Conservation (phyloP, 106 monocot genomes). For the Dioscorea zingiberensis region DNA sequence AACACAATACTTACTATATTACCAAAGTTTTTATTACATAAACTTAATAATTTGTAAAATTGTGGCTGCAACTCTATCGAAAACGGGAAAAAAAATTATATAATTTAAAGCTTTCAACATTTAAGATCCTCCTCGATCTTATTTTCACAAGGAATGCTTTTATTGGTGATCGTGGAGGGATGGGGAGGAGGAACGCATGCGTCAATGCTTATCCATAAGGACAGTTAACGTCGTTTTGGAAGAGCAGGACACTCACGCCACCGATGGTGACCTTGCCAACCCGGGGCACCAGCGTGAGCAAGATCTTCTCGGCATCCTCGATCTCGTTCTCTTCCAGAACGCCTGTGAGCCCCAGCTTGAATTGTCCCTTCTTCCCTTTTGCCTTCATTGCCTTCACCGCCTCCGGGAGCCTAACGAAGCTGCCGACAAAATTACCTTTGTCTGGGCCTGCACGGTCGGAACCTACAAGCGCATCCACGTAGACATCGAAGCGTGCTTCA, state of each 20-base stretch:
- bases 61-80: too few relatives aligned
- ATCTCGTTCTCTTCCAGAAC: conserved; percentile 18
- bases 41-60: too few relatives aligned
- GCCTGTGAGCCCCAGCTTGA: conserved; percentile 13
- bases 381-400: background rate
- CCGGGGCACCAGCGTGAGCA: conserved; percentile 21
- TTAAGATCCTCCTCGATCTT: too few relatives aligned
- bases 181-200: too few relatives aligned
- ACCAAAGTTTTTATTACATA: too few relatives aligned
- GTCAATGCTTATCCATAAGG: too few relatives aligned
- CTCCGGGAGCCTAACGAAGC: conserved; percentile 19
- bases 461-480: conserved; percentile 7
- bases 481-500: conserved; percentile 23
- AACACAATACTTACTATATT: too few relatives aligned
- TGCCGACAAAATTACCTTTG: conserved; percentile 17
- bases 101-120: too few relatives aligned
- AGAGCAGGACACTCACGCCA: background rate
- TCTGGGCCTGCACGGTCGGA: conserved; percentile 12
- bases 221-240: too few relatives aligned
- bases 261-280: conserved; percentile 17
- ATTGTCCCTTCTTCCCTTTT: conserved; percentile 5
- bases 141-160: too few relatives aligned
- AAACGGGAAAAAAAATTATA: too few relatives aligned
- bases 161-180: too few relatives aligned
- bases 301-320: conserved; percentile 23